Percentiles rank a stretch among this genome's conserved stretches.
phyloP scores from a whole-genome alignment of 257 asterid species.

The Salvia miltiorrhiza region DNA sequence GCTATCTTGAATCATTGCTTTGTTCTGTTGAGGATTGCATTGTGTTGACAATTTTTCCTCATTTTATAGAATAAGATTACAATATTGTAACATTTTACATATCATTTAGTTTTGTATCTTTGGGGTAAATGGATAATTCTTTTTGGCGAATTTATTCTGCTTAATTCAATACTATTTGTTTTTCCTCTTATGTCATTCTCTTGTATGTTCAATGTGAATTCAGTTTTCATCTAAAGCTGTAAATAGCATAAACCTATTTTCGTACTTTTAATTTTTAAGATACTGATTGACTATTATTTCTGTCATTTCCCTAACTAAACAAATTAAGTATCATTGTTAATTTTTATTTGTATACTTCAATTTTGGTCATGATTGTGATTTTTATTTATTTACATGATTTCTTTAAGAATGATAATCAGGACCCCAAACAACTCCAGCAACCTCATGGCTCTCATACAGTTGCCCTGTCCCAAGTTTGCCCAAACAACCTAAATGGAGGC shows the following conservation, averaged over 20 bases:
- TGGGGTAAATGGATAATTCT: not conserved
- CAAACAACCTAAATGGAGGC: slow-evolving; percentile 75
- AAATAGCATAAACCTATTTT: not conserved
- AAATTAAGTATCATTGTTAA: not conserved
- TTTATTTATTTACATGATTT: slow-evolving; percentile 19
- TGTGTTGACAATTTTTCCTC: not conserved
- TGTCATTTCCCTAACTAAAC: not conserved
- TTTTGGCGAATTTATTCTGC: not conserved
- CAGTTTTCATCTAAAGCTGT: not conserved
- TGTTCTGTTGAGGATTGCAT: not conserved
- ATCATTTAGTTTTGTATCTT: not conserved
- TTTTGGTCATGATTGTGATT: slow-evolving; percentile 8
- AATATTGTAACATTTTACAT: not conserved
- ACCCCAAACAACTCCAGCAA: slow-evolving; percentile 71
- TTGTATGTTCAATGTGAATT: not conserved
- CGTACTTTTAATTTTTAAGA: not conserved
- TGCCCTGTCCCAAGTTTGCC: slow-evolving; percentile 77
- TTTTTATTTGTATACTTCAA: not conserved
- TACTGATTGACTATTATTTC: not conserved
- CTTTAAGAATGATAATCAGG: slow-evolving; percentile 56
- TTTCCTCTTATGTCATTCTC: not conserved
- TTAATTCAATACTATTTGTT: not conserved
- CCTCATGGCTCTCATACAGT: slow-evolving; percentile 80
- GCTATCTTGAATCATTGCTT: slow-evolving; percentile 7
- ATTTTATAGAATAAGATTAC: not conserved